Evolutionary conservation across 2,329 filamentous ascomycete genomes (phyloP), one percentile per base, ranked within the genome.

Genomic region (Talaromyces albobiverticillius): DNA sequence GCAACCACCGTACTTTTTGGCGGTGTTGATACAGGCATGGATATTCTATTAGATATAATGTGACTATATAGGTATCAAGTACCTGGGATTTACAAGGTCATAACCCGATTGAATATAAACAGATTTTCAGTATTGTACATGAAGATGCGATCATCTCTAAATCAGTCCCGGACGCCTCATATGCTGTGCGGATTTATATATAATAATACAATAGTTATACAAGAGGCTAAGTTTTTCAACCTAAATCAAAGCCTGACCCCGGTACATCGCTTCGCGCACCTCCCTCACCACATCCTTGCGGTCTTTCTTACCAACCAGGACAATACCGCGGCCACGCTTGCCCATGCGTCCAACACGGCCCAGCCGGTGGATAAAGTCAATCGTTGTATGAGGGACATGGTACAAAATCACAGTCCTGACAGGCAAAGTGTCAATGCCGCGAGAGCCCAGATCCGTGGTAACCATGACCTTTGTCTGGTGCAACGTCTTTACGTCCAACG

Each of bases 321-420:
- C 92, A 60, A 97, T 86, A 18, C 91, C 94, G 53, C 92, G 82
- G 14, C 94, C 94, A 68, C 94, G 82, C 58, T 91, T 83, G 2
- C 91, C 91, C 90, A 97, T 97, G 31, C 94, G 83, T 0, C 94
- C 94, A 1, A 94, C 90, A 54, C 94, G 83, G 14, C 94, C 94
- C 4, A 97, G 83, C 14, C 95, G 87, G 72, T 99, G 95, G 65
- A 99, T 96, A 65, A 99, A 99, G 71, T 99, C 95, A 57, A 99
- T 95, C 0, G 91, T 95, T 0, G 90, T 95, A 68, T 97, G 93
- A 4, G 94, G 94, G n/a, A 99, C 93, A 68, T 99, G 91, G 71
- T 96, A 97, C 23, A 99, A 76, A 52, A 99, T 87, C 50, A 99
- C 94, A 61, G 95, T 90, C 54, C 89, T 83, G 16, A 97, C 93